phyloP scores from a whole-genome alignment of 768 basidiomycete species.

The Mycena vulgaris region DNA sequence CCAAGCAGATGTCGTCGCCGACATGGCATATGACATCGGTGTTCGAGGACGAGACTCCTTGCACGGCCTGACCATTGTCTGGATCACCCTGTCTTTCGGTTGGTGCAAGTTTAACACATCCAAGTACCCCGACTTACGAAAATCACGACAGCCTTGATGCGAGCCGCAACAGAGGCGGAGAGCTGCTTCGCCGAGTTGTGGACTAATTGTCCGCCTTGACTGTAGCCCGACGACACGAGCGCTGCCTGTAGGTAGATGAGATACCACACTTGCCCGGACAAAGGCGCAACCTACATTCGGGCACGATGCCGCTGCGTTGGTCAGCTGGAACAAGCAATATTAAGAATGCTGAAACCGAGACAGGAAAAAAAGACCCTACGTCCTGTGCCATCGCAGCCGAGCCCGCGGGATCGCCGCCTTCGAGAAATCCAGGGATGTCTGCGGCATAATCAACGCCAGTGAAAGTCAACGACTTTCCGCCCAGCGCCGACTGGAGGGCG shows the following conservation, averaged over 20 bases:
- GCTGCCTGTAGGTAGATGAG: slow-evolving; percentile 25
- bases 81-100: slow-evolving; percentile 49
- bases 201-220: slow-evolving; percentile 51
- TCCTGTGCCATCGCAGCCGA: slow-evolving; percentile 54
- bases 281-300: slow-evolving; percentile 38
- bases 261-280: neutral
- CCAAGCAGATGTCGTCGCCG: slow-evolving; percentile 52
- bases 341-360: neutral
- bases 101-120: neutral
- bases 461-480: slow-evolving; percentile 50
- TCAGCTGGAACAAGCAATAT: neutral
- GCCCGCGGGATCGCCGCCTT: slow-evolving; percentile 54
- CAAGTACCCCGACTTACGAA: slow-evolving; percentile 39
- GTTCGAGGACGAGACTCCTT: slow-evolving; percentile 44
- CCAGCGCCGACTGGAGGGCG: slow-evolving; percentile 48
- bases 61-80: slow-evolving; percentile 47
- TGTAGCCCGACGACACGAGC: slow-evolving; percentile 45
- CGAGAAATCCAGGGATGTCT: slow-evolving; percentile 52
- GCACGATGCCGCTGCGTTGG: slow-evolving; percentile 35
- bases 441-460: slow-evolving; percentile 56
- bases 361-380: slow-evolving; percentile 37
- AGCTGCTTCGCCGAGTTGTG: slow-evolving; percentile 55
- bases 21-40: slow-evolving; percentile 48
- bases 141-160: slow-evolving; percentile 51
- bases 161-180: slow-evolving; percentile 44